Evolutionary conservation across 495 filamentous ascomycete species (phyloP).

Genomic region (Xylaria venustula): DNA sequence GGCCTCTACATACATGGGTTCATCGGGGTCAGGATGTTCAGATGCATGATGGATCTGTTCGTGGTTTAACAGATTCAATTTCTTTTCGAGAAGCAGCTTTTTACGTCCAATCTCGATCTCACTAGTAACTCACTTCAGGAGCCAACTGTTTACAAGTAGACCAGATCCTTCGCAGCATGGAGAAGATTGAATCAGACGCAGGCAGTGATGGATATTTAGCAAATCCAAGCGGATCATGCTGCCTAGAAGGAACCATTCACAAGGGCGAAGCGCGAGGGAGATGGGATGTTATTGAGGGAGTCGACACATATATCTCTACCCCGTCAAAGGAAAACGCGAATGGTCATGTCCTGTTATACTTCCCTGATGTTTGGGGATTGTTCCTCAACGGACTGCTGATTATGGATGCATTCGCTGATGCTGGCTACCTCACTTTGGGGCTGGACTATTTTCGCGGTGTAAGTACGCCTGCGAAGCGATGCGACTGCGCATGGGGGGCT

Average conservation of each 20-base stretch:
- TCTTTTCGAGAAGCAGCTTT: too few species aligned
- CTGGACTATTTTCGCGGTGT: slow-evolving; percentile 45
- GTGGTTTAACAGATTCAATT: too few species aligned
- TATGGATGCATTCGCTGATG: slow-evolving; percentile 44
- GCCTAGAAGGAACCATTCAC: slow-evolving; percentile 35
- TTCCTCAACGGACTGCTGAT: slow-evolving; percentile 37
- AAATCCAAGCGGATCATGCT: slow-evolving; percentile 33
- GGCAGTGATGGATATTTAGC: slow-evolving; percentile 26
- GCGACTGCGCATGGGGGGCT: not conserved
- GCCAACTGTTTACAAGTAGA: too few species aligned
- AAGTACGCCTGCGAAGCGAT: not conserved
- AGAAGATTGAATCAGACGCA: too few species aligned
- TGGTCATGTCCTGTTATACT: slow-evolving; percentile 41
- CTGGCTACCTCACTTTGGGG: slow-evolving; percentile 38
- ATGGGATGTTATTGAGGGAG: slow-evolving; percentile 23
- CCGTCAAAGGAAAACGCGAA: slow-evolving; percentile 31
- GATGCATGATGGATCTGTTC: too few species aligned
- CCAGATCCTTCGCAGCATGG: too few species aligned
- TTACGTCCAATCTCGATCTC: too few species aligned
- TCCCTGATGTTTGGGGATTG: slow-evolving; percentile 41
- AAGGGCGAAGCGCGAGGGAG: slow-evolving; percentile 32
- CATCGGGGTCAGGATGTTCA: too few species aligned
- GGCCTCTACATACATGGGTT: too few species aligned
- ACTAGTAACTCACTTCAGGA: too few species aligned
- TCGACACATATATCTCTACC: slow-evolving; percentile 35